These are phyloP conservation scores for Pseudocercospora musae DNA, from an alignment of 2,329 filamentous ascomycete species.

Conservation along the genomic window DNA sequence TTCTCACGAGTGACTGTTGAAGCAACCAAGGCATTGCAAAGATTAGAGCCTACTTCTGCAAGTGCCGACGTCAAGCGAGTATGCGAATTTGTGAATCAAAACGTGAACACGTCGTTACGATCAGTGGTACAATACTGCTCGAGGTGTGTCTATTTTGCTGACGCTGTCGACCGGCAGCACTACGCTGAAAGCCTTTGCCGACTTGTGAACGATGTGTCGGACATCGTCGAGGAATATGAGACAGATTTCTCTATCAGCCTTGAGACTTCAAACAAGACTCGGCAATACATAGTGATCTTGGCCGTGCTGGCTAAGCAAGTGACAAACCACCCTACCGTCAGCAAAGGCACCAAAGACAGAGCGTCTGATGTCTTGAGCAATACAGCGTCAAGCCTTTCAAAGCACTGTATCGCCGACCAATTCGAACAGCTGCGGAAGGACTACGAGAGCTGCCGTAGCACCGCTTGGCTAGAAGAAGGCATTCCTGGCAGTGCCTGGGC, in stretches of 20 bases:
- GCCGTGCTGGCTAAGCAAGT: slow-evolving; percentile 34
- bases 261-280: neutral
- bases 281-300: slow-evolving; percentile 30
- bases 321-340: slow-evolving; percentile 29
- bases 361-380: slow-evolving; percentile 34
- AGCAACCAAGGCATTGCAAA: slow-evolving; percentile 23
- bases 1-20: slow-evolving; percentile 38
- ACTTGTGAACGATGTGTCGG: slow-evolving; percentile 39
- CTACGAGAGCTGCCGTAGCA: slow-evolving; percentile 45
- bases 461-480: slow-evolving; percentile 46
- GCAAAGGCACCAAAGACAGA: slow-evolving; percentile 17
- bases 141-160: slow-evolving; percentile 50
- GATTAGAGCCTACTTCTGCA: neutral
- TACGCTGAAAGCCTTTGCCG: slow-evolving; percentile 45
- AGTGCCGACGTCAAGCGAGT: neutral
- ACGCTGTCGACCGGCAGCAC: slow-evolving; percentile 51
- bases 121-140: slow-evolving; percentile 51
- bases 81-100: neutral
- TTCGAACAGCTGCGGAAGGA: slow-evolving; percentile 40
- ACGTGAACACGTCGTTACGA: slow-evolving; percentile 37
- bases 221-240: slow-evolving; percentile 8
- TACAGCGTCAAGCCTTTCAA: slow-evolving; percentile 39
- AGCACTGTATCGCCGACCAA: slow-evolving; percentile 27
- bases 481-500: slow-evolving; percentile 44
- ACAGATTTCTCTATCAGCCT: neutral